These are phyloP conservation scores for Zostera marina DNA, from an alignment of 116 monocot genomes.

Conservation along the genomic window DNA sequence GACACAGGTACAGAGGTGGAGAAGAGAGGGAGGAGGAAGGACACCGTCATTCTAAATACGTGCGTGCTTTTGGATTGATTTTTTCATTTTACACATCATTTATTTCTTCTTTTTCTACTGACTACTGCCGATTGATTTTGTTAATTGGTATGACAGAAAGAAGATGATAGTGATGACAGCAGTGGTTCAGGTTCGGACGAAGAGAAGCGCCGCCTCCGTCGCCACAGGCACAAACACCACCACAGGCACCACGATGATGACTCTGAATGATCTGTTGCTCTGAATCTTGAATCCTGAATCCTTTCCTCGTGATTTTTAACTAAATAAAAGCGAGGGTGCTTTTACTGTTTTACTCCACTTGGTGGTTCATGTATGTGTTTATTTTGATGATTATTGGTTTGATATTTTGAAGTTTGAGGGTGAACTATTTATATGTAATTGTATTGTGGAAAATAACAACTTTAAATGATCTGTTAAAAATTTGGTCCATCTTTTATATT, in stretches of 20 bases:
- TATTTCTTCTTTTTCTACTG: not conserved
- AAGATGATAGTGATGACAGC: constrained; percentile 1
- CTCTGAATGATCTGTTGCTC: not conserved
- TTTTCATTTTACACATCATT: too few species aligned
- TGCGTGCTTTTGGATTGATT: not conserved
- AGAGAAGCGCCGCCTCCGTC: not conserved
- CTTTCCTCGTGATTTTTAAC: not conserved
- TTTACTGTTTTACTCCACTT: not conserved
- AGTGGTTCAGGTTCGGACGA: not conserved
- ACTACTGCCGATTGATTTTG: too few species aligned
- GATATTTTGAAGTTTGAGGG: too few species aligned
- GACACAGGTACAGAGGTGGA: not conserved
- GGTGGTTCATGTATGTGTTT: not conserved
- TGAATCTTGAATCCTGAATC: not conserved
- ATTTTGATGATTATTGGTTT: not conserved
- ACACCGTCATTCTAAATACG: not conserved
- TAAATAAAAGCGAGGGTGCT: too few species aligned
- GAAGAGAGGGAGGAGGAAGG: constrained; percentile 3
- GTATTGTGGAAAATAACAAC: too few species aligned
- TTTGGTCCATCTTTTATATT: too few species aligned
- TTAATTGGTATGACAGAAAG: not conserved
- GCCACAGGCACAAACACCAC: not conserved
- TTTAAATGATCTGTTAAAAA: too few species aligned
- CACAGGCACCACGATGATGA: not conserved
- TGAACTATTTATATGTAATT: too few species aligned